phyloP scores from a whole-genome alignment of 345 rosid genomes.

The Firmiana major region DNA sequence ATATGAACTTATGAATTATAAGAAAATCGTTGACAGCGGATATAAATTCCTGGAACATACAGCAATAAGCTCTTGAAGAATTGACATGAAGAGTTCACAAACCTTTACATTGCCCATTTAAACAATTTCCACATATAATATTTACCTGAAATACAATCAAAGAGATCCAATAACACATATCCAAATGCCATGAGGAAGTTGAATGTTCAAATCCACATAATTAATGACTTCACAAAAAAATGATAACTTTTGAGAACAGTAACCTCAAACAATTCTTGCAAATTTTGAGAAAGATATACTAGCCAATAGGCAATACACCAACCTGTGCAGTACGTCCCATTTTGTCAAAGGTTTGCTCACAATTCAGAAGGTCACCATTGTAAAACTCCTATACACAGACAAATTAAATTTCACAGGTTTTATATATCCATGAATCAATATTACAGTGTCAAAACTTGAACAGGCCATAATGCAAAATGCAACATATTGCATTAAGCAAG shows the following conservation, averaged over 20 bases:
- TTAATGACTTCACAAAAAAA: background rate
- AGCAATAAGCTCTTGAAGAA: conserved; percentile 13
- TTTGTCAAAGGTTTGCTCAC: conserved; percentile 81
- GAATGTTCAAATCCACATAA: conserved; percentile 4
- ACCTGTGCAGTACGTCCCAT: conserved; percentile 95
- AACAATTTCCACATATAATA: conserved; percentile 77
- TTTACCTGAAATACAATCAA: conserved; percentile 56
- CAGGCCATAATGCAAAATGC: background rate
- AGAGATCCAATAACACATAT: background rate
- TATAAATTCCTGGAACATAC: background rate
- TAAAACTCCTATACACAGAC: conserved; percentile 54
- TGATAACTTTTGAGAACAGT: background rate
- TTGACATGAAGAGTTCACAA: conserved; percentile 21
- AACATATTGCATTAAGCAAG: background rate
- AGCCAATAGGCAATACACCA: conserved; percentile 17
- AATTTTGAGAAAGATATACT: background rate
- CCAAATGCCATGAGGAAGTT: background rate
- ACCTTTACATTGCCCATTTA: conserved; percentile 81
- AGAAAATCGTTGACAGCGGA: background rate
- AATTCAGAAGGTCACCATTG: conserved; percentile 67
- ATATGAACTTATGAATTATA: background rate
- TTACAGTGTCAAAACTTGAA: background rate
- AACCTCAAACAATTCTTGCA: background rate
- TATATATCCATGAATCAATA: background rate
- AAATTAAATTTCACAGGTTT: conserved; percentile 5